These are phyloP conservation scores for Cyclospora cayetanensis DNA, from an alignment of 169 alveolate species.

Conservation along the genomic window DNA sequence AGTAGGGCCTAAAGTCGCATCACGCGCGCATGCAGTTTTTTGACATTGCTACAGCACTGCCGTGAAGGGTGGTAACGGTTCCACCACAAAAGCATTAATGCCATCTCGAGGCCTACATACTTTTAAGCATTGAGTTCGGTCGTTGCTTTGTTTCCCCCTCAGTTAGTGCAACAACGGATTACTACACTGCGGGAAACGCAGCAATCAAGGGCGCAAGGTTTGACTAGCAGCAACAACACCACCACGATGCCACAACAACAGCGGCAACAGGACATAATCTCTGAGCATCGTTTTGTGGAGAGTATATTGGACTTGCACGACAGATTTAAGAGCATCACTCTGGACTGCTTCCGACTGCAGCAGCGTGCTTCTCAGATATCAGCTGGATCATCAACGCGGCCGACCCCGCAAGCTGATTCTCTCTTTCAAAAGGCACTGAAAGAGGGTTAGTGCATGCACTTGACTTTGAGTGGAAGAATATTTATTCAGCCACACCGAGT, in stretches of 20 bases:
- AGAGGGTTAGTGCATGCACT: constrained; percentile 68
- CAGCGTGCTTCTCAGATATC: constrained; percentile 35
- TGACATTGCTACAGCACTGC: background rate
- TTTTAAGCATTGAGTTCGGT: background rate
- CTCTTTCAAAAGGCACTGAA: constrained; percentile 74
- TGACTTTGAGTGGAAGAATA: background rate
- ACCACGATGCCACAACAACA: constrained; percentile 48
- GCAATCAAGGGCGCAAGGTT: constrained; percentile 64
- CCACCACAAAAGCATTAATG: background rate
- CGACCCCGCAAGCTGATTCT: constrained; percentile 72
- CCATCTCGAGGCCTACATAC: too few relatives aligned
- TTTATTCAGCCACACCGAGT: background rate
- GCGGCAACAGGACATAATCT: constrained; percentile 52
- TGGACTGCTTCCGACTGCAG: constrained; percentile 68
- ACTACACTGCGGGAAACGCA: constrained; percentile 67
- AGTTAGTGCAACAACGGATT: constrained; percentile 54
- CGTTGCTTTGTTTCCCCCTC: background rate
- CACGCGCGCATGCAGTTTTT: background rate
- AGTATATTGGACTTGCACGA: constrained; percentile 69
- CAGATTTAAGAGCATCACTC: constrained; percentile 46
- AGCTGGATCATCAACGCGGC: constrained; percentile 21
- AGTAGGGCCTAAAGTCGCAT: background rate
- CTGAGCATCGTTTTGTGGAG: constrained; percentile 69
- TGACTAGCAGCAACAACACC: constrained; percentile 59
- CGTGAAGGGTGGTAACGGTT: background rate